Base-by-base conservation (phyloP, 2,329 filamentous ascomycete genomes). In the Colletotrichum camelliae region DNA sequence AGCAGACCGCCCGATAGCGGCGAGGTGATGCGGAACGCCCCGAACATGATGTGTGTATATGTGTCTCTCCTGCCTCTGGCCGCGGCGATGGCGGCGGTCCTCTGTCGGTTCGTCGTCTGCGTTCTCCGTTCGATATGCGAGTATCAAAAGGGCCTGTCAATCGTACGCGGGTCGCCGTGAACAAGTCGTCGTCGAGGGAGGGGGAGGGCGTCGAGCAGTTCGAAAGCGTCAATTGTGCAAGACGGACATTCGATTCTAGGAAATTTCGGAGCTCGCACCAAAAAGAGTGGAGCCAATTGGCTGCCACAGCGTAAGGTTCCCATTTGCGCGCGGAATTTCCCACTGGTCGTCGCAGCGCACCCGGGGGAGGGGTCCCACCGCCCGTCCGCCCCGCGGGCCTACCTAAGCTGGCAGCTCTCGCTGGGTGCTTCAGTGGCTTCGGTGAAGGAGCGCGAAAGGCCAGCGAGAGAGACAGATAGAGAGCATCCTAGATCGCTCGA, bases 1-100 rank as follows among this genome's bases (percentile, higher is more conserved):
- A 98, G 89, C 70, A 98, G 93, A 85, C 96, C 96, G 78, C 94
- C 91, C 72, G 92, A 93, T 29, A 98, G 89, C 75, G 94, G 88
- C 78, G 92, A 94, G 60, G 95, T 96, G 80, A 94, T 89, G 87
- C 94, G 94, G 88, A 98, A 95, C 79, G 94, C 89, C 82, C 94
- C 94, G 85, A 96, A 96, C 96, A 98, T 98, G 78, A 80, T 90
- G 82, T 69, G 37, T 58, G 61, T 21, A 31, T 37, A 33, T 64
- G 39, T 67, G 52, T 67, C 3, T 48, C 61, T 65, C 27, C 16
- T 21, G 37, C 58, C 31, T 35, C 31, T 35, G 24, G 31, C 24
- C 43, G n/a, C 24, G 61, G 33, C 37, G 43, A 7, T 43, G 43
- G 21, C 43, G n/a, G n/a, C n/a, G n/a, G 43, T 52, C n/a, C 2